A percentile compares a stretch with the other conserved stretches of the same genome.
Conservation (phyloP, 805 yeast species). For the Isabelozyma rhagii region DNA sequence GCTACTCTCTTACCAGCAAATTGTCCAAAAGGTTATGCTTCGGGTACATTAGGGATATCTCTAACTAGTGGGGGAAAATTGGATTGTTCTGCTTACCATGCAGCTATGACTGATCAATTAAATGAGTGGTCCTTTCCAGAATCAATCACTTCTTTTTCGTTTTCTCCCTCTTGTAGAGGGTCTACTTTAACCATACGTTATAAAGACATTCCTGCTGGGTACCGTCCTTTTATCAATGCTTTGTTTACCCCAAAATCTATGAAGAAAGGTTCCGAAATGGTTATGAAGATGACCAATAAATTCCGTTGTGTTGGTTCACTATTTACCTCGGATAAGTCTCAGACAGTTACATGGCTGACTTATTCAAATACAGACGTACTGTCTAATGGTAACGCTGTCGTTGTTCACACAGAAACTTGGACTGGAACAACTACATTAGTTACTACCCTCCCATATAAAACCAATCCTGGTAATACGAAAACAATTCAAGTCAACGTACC, state of each 20-base stretch:
- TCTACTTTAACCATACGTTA: too few relatives aligned
- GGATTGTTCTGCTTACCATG: neutral
- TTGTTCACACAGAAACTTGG: conserved; percentile 7
- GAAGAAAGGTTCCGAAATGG: neutral
- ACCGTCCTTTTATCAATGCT: neutral
- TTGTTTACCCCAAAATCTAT: neutral
- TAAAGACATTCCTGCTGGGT: neutral
- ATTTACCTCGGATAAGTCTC: too few relatives aligned
- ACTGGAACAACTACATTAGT: conserved; percentile 6
- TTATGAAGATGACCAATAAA: neutral
- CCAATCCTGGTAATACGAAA: conserved; percentile 6
- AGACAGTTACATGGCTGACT: too few relatives aligned
- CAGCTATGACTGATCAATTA: neutral
- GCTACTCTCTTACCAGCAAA: neutral
- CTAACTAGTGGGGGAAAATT: neutral
- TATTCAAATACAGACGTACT: neutral
- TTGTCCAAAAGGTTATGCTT: neutral
- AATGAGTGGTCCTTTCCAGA: neutral
- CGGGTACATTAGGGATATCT: neutral
- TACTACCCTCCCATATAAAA: conserved; percentile 5
- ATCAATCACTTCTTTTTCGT: neutral
- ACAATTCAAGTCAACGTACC: conserved; percentile 14
- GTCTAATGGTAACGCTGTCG: neutral
- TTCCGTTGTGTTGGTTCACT: too few relatives aligned
- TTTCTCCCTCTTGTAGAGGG: neutral